Evolutionary conservation across 2,329 filamentous ascomycete genomes (phyloP).

Genomic region (Cladosporium sp.): DNA sequence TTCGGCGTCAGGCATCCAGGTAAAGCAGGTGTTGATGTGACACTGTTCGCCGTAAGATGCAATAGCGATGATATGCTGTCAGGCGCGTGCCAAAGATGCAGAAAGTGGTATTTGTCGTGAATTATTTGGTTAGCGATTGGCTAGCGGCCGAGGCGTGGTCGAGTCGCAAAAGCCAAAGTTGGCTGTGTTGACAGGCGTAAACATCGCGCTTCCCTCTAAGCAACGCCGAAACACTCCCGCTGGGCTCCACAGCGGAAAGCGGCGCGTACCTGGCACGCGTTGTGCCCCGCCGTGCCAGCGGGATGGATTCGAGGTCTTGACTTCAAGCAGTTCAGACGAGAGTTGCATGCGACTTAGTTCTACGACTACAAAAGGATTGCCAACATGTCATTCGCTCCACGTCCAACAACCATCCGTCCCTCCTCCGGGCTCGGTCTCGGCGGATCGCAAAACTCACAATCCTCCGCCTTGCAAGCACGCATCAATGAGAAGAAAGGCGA

Average conservation of each 20-base stretch:
- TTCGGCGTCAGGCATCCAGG: conserved; percentile 33
- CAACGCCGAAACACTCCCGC: neutral
- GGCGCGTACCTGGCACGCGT: neutral
- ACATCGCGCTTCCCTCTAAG: neutral
- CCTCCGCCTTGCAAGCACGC: conserved; percentile 66
- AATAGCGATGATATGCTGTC: neutral
- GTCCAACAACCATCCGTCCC: conserved; percentile 51
- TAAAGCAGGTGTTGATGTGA: neutral
- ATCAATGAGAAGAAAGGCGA: conserved; percentile 85
- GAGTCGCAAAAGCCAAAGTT: neutral
- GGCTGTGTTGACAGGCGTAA: neutral
- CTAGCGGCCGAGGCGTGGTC: neutral
- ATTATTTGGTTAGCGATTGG: neutral
- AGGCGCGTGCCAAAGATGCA: too few species aligned
- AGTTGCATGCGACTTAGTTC: neutral
- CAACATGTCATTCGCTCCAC: conserved; percentile 37
- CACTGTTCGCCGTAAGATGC: neutral
- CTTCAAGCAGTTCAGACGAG: neutral
- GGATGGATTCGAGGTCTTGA: neutral
- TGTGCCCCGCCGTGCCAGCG: neutral
- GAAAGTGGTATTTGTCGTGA: neutral
- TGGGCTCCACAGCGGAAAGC: neutral
- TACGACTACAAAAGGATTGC: neutral
- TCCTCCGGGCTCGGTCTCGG: conserved; percentile 35
- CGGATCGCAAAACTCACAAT: conserved; percentile 44